Conservation (phyloP, 2,329 filamentous ascomycete species). For the Pseudogymnoascus sp. region DNA sequence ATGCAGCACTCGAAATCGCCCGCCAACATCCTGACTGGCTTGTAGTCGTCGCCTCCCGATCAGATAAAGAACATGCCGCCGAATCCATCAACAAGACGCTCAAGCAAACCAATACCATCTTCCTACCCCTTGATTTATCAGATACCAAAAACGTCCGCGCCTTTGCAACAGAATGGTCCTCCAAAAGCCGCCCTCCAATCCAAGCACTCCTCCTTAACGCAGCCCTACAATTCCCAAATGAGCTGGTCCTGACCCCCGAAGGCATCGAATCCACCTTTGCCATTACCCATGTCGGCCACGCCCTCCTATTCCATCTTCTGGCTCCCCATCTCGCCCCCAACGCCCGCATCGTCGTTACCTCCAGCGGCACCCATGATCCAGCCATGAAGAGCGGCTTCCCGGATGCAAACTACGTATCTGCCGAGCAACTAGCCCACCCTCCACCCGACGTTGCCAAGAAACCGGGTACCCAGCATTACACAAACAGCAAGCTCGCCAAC, state of each 20-base stretch:
- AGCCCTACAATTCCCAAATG: constrained; percentile 36
- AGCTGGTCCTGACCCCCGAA: constrained; percentile 32
- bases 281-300: constrained; percentile 43
- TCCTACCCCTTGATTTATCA: constrained; percentile 37
- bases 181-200: constrained; percentile 34
- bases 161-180: constrained; percentile 33
- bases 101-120: constrained; percentile 35
- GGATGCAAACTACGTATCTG: constrained; percentile 35
- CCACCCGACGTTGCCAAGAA: constrained; percentile 22
- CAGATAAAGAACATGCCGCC: constrained; percentile 34
- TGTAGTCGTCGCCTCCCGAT: constrained; percentile 38
- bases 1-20: constrained; percentile 36
- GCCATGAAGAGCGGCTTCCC: constrained; percentile 36
- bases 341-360: constrained; percentile 38
- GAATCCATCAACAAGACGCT: constrained; percentile 36
- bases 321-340: constrained; percentile 31
- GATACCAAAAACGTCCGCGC: constrained; percentile 32
- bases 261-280: constrained; percentile 43
- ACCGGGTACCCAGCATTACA: constrained; percentile 35
- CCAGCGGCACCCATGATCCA: constrained; percentile 42
- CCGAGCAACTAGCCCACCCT: constrained; percentile 39
- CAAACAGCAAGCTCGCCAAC: constrained; percentile 40
- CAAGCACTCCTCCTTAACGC: constrained; percentile 41
- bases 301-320: constrained; percentile 42
- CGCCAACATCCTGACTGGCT: constrained; percentile 34